Percentiles rank a stretch among this genome's conserved stretches.
Evolutionary conservation across 257 asterid species (phyloP).

Genomic region (Capsicum chinense): DNA sequence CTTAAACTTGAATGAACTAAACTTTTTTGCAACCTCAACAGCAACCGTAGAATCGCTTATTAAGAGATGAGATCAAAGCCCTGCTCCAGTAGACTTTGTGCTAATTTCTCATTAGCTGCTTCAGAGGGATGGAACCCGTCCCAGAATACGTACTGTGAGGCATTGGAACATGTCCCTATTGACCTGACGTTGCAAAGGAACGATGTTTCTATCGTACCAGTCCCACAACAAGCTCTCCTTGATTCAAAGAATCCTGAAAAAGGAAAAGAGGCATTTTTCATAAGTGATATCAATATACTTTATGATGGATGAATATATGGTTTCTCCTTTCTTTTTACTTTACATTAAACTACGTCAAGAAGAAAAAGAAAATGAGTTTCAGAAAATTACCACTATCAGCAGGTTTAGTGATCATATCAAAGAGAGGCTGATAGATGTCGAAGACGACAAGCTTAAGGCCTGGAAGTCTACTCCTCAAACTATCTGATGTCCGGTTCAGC

Average conservation of each 20-base stretch:
- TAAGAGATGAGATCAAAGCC: conserved; percentile 74
- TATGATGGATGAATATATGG: too few species aligned
- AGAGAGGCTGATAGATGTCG: conserved; percentile 71
- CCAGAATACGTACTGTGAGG: conserved; percentile 77
- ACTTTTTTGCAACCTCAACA: conserved; percentile 4
- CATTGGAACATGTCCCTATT: conserved; percentile 77
- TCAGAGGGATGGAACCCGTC: conserved; percentile 83
- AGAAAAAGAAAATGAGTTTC: not conserved
- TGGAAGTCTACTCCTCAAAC: conserved; percentile 53
- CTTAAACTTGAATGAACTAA: not conserved
- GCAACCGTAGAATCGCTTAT: not conserved
- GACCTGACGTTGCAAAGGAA: conserved; percentile 70
- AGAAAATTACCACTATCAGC: conserved; percentile 51
- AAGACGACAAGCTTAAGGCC: conserved; percentile 80
- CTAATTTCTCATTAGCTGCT: conserved; percentile 70
- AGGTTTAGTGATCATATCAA: conserved; percentile 58
- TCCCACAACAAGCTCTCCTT: conserved; percentile 82
- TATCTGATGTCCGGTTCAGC: conserved; percentile 64
- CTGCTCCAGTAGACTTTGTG: conserved; percentile 63
- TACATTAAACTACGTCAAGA: too few species aligned
- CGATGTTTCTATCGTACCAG: conserved; percentile 69
- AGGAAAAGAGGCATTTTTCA: not conserved
- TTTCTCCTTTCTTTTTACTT: too few species aligned
- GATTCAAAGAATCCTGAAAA: conserved; percentile 69
- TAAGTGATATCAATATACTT: too few species aligned